Conservation (phyloP, 169 alveolate genomes). For the Fabrea salina region DNA sequence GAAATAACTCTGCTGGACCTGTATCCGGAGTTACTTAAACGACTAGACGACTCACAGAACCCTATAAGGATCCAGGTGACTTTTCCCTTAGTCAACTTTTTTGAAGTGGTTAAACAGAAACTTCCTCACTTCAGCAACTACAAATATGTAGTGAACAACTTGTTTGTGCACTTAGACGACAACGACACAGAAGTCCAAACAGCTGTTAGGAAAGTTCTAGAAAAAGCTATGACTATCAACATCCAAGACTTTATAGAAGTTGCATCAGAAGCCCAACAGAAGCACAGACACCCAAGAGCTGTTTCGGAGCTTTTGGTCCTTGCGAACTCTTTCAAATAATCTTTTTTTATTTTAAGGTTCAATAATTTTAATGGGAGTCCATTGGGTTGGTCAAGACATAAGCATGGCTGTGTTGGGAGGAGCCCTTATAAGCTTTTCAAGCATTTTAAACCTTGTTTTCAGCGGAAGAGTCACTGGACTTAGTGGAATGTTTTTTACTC, state of each 20-base stretch:
- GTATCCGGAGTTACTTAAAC: slow-evolving; percentile 64
- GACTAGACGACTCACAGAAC: slow-evolving; percentile 78
- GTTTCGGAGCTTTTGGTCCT: not conserved
- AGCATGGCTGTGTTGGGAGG: slow-evolving; percentile 61
- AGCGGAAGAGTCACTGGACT: slow-evolving; percentile 70
- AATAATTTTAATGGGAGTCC: not conserved
- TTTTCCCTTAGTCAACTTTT: slow-evolving; percentile 41
- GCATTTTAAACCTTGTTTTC: slow-evolving; percentile 40
- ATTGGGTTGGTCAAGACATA: not conserved
- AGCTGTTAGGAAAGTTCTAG: slow-evolving; percentile 57
- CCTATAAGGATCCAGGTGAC: slow-evolving; percentile 55
- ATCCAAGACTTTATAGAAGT: slow-evolving; percentile 41
- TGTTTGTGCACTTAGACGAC: slow-evolving; percentile 76
- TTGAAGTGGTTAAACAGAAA: slow-evolving; percentile 34
- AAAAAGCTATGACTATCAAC: slow-evolving; percentile 57
- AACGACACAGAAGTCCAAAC: slow-evolving; percentile 57
- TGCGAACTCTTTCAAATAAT: no score
- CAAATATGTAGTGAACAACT: slow-evolving; percentile 62
- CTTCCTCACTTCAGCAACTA: slow-evolving; percentile 47
- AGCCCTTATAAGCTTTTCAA: slow-evolving; percentile 43
- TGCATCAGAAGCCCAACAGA: slow-evolving; percentile 34
- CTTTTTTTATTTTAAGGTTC: no score
- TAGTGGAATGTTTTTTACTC: slow-evolving; percentile 55
- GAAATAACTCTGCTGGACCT: slow-evolving; percentile 51
- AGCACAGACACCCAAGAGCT: slow-evolving; percentile 37